These are phyloP conservation scores for Aspergillus terreus DNA, from an alignment of 2,329 filamentous ascomycete species.

Conservation along the genomic window DNA sequence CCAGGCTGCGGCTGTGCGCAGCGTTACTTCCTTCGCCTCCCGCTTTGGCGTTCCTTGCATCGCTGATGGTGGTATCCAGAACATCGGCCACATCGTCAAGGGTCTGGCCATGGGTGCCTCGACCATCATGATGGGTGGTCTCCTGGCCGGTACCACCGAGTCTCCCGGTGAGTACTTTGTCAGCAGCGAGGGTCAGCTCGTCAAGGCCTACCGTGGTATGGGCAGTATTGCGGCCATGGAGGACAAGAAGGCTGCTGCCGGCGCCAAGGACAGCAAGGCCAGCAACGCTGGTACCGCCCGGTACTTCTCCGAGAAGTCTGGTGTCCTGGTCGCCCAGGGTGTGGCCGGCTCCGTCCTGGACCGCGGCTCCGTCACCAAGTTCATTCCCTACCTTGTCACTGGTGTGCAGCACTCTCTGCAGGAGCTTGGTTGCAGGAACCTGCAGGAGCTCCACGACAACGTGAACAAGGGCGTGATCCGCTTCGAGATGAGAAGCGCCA, in stretches of 20 bases:
- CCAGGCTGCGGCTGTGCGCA: constrained; percentile 89
- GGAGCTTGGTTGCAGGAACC: constrained; percentile 82
- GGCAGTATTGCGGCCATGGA: constrained; percentile 99
- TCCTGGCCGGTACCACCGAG: constrained; percentile 94
- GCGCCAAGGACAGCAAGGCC: constrained; percentile 63
- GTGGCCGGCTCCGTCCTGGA: constrained; percentile 68
- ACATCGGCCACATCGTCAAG: constrained; percentile 98
- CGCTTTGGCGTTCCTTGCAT: constrained; percentile 97
- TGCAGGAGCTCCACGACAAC: constrained; percentile 70
- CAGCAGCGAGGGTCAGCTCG: constrained; percentile 91
- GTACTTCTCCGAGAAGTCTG: constrained; percentile 97
- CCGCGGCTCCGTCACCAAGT: constrained; percentile 78
- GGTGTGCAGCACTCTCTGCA: constrained; percentile 97
- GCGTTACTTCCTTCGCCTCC: constrained; percentile 82
- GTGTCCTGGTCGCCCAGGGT: constrained; percentile 91
- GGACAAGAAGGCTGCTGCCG: constrained; percentile 87
- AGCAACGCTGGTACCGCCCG: constrained; percentile 91
- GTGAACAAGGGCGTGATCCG: constrained; percentile 73
- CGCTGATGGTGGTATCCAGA: constrained; percentile 95
- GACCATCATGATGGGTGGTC: constrained; percentile 98
- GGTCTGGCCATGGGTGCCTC: constrained; percentile 90
- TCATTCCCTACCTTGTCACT: constrained; percentile 90
- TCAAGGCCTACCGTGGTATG: constrained; percentile 99
- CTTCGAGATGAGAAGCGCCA: constrained; percentile 91
- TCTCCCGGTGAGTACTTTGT: constrained; percentile 96